Evolutionary conservation across 164 flowering plant genomes (phyloP), one percentile per base, ranked within the genome.

Genomic region (Vitis vinifera): DNA sequence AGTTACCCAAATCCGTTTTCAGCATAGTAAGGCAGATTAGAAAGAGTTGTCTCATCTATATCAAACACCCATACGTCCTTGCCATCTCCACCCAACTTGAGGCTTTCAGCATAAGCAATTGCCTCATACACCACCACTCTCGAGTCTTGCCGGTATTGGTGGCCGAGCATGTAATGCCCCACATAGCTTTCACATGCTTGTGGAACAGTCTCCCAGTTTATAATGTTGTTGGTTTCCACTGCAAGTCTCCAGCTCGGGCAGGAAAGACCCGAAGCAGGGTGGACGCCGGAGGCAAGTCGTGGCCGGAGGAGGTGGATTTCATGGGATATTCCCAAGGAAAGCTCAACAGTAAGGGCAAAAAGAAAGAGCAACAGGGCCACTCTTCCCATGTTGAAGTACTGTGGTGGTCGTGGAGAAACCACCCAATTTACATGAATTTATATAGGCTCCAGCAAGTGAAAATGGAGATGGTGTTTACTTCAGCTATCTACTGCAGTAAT

Each of bases 201-300:
- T 0, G 91, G 91, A 14, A 80, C 74, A 0, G 68, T 58, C 14
- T 49, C 55, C 91, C 89, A 87, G 14, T 69, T 17, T 0, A 53
- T 68, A 29, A 85, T 17, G 65, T 87, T 87, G 81, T 79, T 66
- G 1, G 87, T 75, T 65, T 87, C 91, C 29, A 83, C 91, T 68
- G 6, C 86, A 1, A 82, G 73, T 16, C 83, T 65, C 87, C 87
- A 83, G 47, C 85, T 83, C 2, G 51, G 52, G 72, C 85, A 81
- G 0, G 78, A 68, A 4, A 77, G 1, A 14, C 72, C 75, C 2
- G 17, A 12, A 1, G 56, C 10, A 1, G 3, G 59, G 19, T 47
- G 66, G n/a, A 77, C 55, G 51, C 44, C 23, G 23, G 13, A 8
- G 14, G 75, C 80, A 4, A 67, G 29, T 3, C 51, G 61, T 10